phyloP scores from a whole-genome alignment of 371 early-diverging fungal species.

The Mortierella polycephala region DNA sequence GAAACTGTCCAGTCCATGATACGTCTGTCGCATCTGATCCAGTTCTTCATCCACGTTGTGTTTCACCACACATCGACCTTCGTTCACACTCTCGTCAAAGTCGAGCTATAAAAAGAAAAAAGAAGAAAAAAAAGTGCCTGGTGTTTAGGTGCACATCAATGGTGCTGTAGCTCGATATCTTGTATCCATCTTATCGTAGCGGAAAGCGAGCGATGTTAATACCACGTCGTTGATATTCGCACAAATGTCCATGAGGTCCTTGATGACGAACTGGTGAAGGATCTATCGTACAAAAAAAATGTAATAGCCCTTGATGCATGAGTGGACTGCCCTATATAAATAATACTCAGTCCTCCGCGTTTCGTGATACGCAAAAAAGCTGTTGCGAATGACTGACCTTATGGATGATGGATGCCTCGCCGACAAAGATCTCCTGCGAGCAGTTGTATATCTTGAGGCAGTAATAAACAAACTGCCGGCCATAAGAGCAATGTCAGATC shows the following conservation, averaged over 20 bases:
- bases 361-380: neutral
- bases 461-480: slow-evolving; percentile 68
- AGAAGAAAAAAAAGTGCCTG: neutral
- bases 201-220: slow-evolving; percentile 1
- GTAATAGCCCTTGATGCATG: neutral
- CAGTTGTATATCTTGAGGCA: slow-evolving; percentile 61
- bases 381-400: slow-evolving; percentile 35
- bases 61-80: slow-evolving; percentile 70
- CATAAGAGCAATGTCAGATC: neutral
- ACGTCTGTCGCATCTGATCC: slow-evolving; percentile 69
- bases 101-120: slow-evolving; percentile 64
- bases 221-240: slow-evolving; percentile 67
- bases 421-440: slow-evolving; percentile 37
- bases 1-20: slow-evolving; percentile 64
- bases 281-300: slow-evolving; percentile 35
- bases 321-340: neutral
- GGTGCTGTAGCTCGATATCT: too few relatives aligned
- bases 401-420: slow-evolving; percentile 53
- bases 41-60: slow-evolving; percentile 70
- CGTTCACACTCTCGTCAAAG: slow-evolving; percentile 70
- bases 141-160: neutral
- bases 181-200: neutral
- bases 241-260: slow-evolving; percentile 64
- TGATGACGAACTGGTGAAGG: slow-evolving; percentile 40
- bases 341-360: neutral